phyloP scores from a whole-genome alignment of 192 early-diverging fungal genomes.

The Podochytrium sp. region DNA sequence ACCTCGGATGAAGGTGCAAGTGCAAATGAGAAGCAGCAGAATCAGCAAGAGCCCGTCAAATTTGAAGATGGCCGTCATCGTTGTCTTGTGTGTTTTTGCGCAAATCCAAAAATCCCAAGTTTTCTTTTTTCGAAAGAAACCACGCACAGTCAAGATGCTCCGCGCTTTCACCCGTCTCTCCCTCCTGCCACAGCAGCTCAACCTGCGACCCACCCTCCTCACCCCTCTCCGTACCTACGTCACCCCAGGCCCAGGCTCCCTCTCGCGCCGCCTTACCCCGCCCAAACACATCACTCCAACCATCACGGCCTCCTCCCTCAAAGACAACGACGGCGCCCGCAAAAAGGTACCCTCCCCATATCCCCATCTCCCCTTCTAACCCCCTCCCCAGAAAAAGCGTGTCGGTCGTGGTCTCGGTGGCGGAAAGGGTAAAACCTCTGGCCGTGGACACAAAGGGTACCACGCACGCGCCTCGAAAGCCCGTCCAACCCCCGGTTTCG shows the following conservation, averaged over 20 bases:
- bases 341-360: slow-evolving; percentile 32
- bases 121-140: background rate
- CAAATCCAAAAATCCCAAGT: no score
- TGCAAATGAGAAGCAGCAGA: slow-evolving; percentile 92
- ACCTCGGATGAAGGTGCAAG: slow-evolving; percentile 89
- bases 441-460: slow-evolving; percentile 91
- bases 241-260: slow-evolving; percentile 15
- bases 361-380: background rate
- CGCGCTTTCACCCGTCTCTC: no score
- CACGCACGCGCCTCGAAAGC: slow-evolving; percentile 77
- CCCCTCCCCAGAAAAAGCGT: slow-evolving; percentile 20
- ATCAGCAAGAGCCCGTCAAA: slow-evolving; percentile 91
- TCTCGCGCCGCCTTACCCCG: background rate
- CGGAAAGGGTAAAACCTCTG: slow-evolving; percentile 88
- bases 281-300: background rate
- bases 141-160: no score
- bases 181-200: background rate
- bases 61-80: slow-evolving; percentile 86
- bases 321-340: slow-evolving; percentile 43
- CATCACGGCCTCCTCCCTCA: slow-evolving; percentile 18
- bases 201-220: background rate
- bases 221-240: slow-evolving; percentile 14
- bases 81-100: background rate
- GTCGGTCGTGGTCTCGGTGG: slow-evolving; percentile 69
- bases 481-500: slow-evolving; percentile 81